Base-by-base conservation (phyloP, 2,329 filamentous ascomycete species). In the Colletotrichum lupini region DNA sequence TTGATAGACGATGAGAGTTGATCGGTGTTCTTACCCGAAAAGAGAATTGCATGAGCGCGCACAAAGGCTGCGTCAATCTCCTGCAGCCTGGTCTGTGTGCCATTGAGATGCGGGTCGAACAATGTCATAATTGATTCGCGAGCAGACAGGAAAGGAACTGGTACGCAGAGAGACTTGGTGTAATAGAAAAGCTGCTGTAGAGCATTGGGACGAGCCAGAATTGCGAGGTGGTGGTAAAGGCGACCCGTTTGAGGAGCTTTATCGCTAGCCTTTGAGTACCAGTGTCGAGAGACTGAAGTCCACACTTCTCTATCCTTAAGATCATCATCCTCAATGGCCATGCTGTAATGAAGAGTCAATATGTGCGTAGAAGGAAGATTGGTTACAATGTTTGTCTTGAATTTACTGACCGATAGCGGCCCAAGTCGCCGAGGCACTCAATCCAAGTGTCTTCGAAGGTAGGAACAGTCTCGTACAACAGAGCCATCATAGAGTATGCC, bases 311-410 rank as follows among this genome's bases (percentile, higher is more conserved):
- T 86, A 68, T 96, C 93, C 2, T 89, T 83, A 24, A 93, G 87
- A 74, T 97, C 93, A 35, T 93, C 91, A 56, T 97, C 94, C 80
- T 98, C 95, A 59, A 98, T 95, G 0, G 95, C 95, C 95, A 98
- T 98, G 0, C 67, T 70, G 26, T 26, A 14, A 4, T n/a, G 19
- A 14, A 14, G 28, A n/a, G 49, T 68, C 14, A 63, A 35, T 37
- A 67, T 1, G 3, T 56, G 0, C 14, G 14, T 0, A 35, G 5
- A 0, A 14, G 0, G 12, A 37, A 42, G 35, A 14, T 37, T 14
- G 35, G 12, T 42, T 7, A 42, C 14, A 16, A 42, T 14, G 1
- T 42, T 32, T 35, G 11, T 35, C 5, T 42, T 16, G 28, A 37
- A 0, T 1, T 0, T 16, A 28, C 68, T 22, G 24, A 73, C 0